Base-by-base conservation (phyloP, 2,329 filamentous ascomycete genomes). In the Stromatinia cepivora region DNA sequence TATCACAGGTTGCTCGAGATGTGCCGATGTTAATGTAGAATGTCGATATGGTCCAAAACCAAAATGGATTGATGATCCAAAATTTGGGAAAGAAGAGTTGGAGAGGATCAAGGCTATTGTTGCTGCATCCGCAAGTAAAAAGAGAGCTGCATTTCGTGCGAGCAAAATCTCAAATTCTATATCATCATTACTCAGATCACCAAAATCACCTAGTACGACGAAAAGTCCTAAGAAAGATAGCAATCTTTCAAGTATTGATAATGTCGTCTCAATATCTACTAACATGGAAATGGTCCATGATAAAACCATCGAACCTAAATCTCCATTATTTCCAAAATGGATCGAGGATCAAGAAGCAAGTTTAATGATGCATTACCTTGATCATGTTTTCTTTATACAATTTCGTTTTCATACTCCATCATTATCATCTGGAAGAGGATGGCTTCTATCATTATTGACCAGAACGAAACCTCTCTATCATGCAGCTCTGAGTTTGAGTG, bases 391-490 rank as follows among this genome's bases (percentile, higher is more conserved):
- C 71, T 87, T 87, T 1, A 86, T 87, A 72, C 79, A 89, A 0
- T 89, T 87, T 73, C 87, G 87, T 4, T 87, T 88, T 75, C 89
- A 89, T 76, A 82, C 81, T 0, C 87, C 87, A 0, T 81, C 81
- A 1, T 75, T 87, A 20, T 80, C 85, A 2, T 84, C 85, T 25
- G 87, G 87, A 10, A 82, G 85, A 52, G 84, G 85, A n/a, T 90
- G 87, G 88, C 80, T 90, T 52, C 78, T 90, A 50, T 84, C 85
- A 31, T 79, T 87, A 39, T 79, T 89, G 25, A 82, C 84, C 70
- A 83, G 81, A 72, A 87, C 86, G 78, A 85, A 83, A 70, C 81
- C 85, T 1, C 80, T 88, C 36, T 86, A 84, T 77, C 84, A 88
- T 75, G 84, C 84, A 3, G 82, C 83, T 54, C 79, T 88, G 28